Evolutionary conservation across 495 filamentous ascomycete species (phyloP), one percentile per base, ranked within the genome.

Genomic region (Trichoderma parareesei): DNA sequence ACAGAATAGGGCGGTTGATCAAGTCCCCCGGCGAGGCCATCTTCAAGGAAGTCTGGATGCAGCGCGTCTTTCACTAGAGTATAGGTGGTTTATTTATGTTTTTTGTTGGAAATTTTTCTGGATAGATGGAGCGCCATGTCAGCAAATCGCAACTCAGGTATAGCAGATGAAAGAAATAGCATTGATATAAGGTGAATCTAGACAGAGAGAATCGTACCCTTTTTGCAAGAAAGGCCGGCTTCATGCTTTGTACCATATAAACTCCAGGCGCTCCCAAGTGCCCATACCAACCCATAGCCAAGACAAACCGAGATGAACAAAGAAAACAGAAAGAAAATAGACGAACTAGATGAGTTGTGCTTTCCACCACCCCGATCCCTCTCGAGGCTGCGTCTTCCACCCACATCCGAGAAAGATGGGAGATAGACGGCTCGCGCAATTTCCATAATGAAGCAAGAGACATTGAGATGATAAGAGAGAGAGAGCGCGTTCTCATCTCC

Each of bases 1-100:
- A 96, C 75, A 81, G 90, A 64, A 82, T 97, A 64, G 84, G 82
- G 72, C 79, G 88, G 69, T 88, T 91, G 75, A 80, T 88, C 35
- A 74, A 69, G 53, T 83, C 76, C 64, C 86, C 86, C 1, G 85
- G 83, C 1, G 77, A 82, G 66, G 77, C 84, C 37, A 71, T 64
- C 37, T 84, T 84, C 70, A 81, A 78, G 42, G 75, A 71, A 9
- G 75, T 78, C 60, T 68, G 84, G 64, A 68, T 85, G 68, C 70
- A 81, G 68, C 70, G 76, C 44, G 41, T 85, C 5, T 84, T 84
- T 71, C 81, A 67, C 60, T 73, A 71, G 65, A 66, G 65, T 67
- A 70, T 27, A 27, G 27, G 27, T 27, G 2, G 27, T 27, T 27
- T 27, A 1, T 27, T 27, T 27, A 1, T 27, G 0, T 10, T 4